A percentile compares a stretch with the other conserved stretches of the same genome.
Conservation (phyloP, 106 monocot species). For the Cymbidium sinense region DNA sequence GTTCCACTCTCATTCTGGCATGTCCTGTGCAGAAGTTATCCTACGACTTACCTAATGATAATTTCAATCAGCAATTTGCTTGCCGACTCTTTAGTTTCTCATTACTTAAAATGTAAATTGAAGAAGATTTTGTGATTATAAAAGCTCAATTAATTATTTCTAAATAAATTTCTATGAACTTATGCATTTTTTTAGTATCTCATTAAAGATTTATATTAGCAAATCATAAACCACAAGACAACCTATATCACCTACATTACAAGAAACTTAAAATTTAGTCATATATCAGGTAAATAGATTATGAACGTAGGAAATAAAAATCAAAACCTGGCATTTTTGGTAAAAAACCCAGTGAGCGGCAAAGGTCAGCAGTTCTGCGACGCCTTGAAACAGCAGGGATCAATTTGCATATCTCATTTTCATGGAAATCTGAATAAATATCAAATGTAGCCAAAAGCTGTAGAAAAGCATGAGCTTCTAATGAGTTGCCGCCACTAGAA, state of each 20-base stretch:
- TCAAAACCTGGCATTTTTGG: conserved; percentile 70
- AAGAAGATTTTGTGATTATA: too few species aligned
- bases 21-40: too few species aligned
- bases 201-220: not conserved
- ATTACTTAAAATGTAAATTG: too few species aligned
- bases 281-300: not conserved
- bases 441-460: conserved; percentile 82
- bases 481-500: conserved; percentile 66
- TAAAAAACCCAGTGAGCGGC: conserved; percentile 60
- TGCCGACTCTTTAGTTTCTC: too few species aligned
- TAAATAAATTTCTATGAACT: not conserved
- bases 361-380: conserved; percentile 67
- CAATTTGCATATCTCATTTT: conserved; percentile 68
- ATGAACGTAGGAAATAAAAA: not conserved
- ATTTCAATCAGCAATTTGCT: too few species aligned
- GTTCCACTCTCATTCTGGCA: too few species aligned
- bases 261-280: not conserved
- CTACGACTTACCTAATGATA: too few species aligned
- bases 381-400: conserved; percentile 73
- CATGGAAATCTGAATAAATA: conserved; percentile 53
- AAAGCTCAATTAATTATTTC: too few species aligned
- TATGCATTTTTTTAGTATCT: not conserved
- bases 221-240: not conserved
- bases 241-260: not conserved
- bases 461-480: conserved; percentile 87